Base-by-base conservation (phyloP, 2,329 filamentous ascomycete species). In the Periconia sp. region DNA sequence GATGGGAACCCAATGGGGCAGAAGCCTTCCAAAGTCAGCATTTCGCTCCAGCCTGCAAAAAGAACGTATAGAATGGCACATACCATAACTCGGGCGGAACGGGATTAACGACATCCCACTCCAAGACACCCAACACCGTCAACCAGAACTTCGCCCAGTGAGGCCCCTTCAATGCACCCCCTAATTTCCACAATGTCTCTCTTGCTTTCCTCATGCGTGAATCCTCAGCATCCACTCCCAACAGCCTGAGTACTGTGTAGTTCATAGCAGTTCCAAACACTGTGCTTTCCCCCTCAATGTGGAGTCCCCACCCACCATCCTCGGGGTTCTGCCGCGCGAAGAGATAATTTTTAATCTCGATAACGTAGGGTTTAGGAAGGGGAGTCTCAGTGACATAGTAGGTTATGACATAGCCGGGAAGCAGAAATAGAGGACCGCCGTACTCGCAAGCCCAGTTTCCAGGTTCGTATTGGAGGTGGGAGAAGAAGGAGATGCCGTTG, bases 141-240 rank as follows among this genome's bases (percentile, higher is more conserved):
- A 99, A 82, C 92, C 92, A 97, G 74, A 95, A 95, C 70, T 99
- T 99, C n/a, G 85, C 85, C 94, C 94, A 99, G 70, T 97, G 94
- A 19, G 94, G 95, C 1, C 85, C 85, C 65, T 91, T 86, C 14
- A 90, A 79, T 1, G 91, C 91, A 27, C 94, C 93, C 11, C 94
- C 94, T 41, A 97, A 80, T 68, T 88, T 87, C 75, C 97, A 91
- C 31, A 99, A 78, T 18, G 87, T 88, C 1, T 82, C 87, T 56
- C 95, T 85, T 1, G 94, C 94, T 74, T 90, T 94, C 49, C 91
- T 81, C 87, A 97, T 90, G 41, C 89, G 79, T 14, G 90, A 86
- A 47, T 97, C 89, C 59, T 97, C 91, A 2, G 91, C 84, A 49
- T 88, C 86, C 2, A 91, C 90, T 7, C 93, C 94, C 8, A 97